Base-by-base conservation (phyloP, 2,329 filamentous ascomycete genomes). In the Talaromyces sp. region DNA sequence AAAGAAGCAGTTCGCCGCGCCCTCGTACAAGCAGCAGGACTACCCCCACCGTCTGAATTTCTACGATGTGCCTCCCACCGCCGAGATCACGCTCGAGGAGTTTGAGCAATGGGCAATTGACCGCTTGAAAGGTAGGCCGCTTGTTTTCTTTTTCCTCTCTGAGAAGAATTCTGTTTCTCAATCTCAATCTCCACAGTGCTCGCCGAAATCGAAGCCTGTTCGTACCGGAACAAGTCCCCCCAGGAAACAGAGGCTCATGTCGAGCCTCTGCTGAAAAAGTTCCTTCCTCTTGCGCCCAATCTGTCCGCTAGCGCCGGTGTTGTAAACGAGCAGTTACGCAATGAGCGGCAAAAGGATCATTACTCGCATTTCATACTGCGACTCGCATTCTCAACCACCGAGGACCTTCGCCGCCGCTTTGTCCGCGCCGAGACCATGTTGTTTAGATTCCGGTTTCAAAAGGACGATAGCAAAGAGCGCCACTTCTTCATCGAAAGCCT, bases 71-170 rank as follows among this genome's bases (percentile, higher is more conserved):
- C 91, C 95, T 53, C 95, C 95, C 0, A 97, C 92, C 0, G 90
- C 90, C 55, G 95, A 99, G 72, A 95, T 99, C 68, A 96, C 92
- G 0, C 87, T 99, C 50, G 95, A 99, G 73, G 89, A 99, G 73
- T 99, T 99, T 71, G 95, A 99, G 75, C 92, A 96, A 84, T 99
- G 95, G 95, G 95, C 93, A 10, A 98, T 99, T 71, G 91, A 96
- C 70, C 84, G 95, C 61, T 76, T 99, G 67, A 89, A 92, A 78
- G 85, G 92, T 92, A 52, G 52, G 4, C 34, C 31, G 5, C 8
- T 3, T 31, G 5, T 59, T 12, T 33, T 54, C 16, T 47, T 27
- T 4, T 61, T 34, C 5, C 16, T 27, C 14, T 4, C 10, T 27
- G 40, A 3, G 44, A 10, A 27, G n/a, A 55, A 5, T 64, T 33